Evolutionary conservation across 176 grass and related monocot species (phyloP).

Genomic region (Bonia amplexicaulis): DNA sequence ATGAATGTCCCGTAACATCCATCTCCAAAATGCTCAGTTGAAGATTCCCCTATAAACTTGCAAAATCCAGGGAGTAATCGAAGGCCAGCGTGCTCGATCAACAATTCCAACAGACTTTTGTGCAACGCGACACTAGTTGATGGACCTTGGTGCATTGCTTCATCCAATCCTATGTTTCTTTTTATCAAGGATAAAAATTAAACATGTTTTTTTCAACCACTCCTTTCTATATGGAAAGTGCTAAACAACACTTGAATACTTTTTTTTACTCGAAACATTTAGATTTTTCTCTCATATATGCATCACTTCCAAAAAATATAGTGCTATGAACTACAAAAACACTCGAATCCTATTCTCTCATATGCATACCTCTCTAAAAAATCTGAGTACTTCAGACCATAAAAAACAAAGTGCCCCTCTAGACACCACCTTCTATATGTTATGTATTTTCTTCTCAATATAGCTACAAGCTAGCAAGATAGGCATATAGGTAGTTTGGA

Average conservation of each 20-base stretch:
- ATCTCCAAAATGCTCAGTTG: conserved; percentile 11
- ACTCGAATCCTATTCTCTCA: no score
- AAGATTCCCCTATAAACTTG: conserved; percentile 11
- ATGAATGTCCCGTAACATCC: conserved; percentile 10
- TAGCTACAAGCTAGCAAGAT: neutral
- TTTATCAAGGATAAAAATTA: conserved; percentile 3
- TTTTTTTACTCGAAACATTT: no score
- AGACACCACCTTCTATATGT: neutral
- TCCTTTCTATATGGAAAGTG: conserved; percentile 2
- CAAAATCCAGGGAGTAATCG: conserved; percentile 29
- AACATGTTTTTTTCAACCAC: neutral
- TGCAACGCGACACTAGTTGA: neutral
- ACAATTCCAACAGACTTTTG: conserved; percentile 20
- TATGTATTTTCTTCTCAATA: neutral
- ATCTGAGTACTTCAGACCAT: no score
- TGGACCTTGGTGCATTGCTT: neutral
- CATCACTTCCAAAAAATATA: no score
- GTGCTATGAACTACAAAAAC: no score
- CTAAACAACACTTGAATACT: no score
- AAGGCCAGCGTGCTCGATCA: neutral
- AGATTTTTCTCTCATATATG: no score
- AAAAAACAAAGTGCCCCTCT: no score
- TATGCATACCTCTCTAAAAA: no score
- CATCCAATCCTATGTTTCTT: neutral
- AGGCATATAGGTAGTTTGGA: conserved; percentile 9